These are phyloP conservation scores for Porphyra umbilicalis DNA, from an alignment of 31 red algal genomes.

Conservation along the genomic window DNA sequence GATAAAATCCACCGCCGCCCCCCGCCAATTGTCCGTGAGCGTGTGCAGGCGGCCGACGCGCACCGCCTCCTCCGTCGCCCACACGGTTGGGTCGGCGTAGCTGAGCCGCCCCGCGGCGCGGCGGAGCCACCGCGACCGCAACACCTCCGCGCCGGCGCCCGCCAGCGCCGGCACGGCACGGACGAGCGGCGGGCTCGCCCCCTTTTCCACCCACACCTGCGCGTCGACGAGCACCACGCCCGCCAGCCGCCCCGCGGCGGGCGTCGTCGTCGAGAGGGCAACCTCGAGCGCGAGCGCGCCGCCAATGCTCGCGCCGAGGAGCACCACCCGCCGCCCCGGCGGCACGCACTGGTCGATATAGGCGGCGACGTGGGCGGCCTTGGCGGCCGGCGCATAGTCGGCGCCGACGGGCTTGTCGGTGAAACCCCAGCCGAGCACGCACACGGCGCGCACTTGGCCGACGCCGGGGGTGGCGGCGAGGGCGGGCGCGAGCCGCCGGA, in stretches of 20 bases:
- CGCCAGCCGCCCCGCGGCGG: conserved; percentile 14
- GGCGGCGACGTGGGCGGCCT: conserved; percentile 45
- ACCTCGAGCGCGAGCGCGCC: conserved; percentile 58
- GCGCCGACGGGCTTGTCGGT: conserved; percentile 30
- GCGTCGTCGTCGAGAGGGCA: conserved; percentile 5
- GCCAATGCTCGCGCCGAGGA: conserved; percentile 67
- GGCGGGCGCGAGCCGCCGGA: conserved; percentile 38
- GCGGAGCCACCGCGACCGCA: conserved; percentile 48
- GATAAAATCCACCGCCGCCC: conserved; percentile 56
- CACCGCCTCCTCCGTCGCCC: conserved; percentile 46
- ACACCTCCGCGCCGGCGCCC: conserved; percentile 35
- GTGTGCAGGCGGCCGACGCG: conserved; percentile 56
- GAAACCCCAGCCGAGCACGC: conserved; percentile 61
- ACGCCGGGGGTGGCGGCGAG: conserved; percentile 19
- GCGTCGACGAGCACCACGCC: conserved; percentile 49
- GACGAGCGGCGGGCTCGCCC: conserved; percentile 19
- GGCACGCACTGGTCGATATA: conserved; percentile 32
- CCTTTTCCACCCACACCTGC: conserved; percentile 61
- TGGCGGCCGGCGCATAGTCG: conserved; percentile 30
- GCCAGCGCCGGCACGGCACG: conserved; percentile 24
- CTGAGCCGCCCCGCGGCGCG: conserved; percentile 23
- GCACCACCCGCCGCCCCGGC: conserved; percentile 10
- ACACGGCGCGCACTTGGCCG: conserved; percentile 18
- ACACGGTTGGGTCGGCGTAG: conserved; percentile 14
- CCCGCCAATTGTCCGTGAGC: conserved; percentile 42